Evolutionary conservation across 2,329 filamentous ascomycete species (phyloP), one percentile per base, ranked within the genome.

Genomic region (Botrytis cinerea): DNA sequence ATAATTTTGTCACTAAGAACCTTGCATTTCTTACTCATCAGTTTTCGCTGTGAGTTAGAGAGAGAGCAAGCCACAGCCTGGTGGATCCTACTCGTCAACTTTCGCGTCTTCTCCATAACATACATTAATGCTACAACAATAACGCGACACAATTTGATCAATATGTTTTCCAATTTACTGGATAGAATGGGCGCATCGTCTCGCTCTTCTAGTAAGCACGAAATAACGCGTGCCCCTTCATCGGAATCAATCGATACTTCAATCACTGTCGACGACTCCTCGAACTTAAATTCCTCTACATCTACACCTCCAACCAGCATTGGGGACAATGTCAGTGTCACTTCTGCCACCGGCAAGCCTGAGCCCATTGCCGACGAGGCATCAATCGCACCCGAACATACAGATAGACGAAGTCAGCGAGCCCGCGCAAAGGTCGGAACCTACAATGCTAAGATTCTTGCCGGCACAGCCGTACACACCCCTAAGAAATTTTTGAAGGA

Each of bases 361-460:
- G 80, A 80, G n/a, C 72, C 73, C 48, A 69, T 62, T 28, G 60
- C 46, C 18, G 20, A 72, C 48, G 67, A 75, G 25, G 62, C 70
- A 51, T 70, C 70, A 32, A 67, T 76, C 48, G 54, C 68, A 18
- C 43, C 57, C 35, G 73, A 59, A 46, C 68, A 73, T n/a, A 61
- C 73, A n/a, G 69, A 81, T 69, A 79, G 80, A 72, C 87, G 89
- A 73, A 85, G 87, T 75, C 86, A 86, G 77, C 88, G 90, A 78
- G 83, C 85, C 54, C 86, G 88, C 75, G 78, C 83, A n/a, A 86
- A 85, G 71, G 83, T 89, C 28, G 86, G 88, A 20, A 87, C 90
- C 25, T 93, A 93, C 83, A 93, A 93, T 78, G 83, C 92, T 25
- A 85, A 88, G 76, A 86, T 88, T 77, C 84, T 92, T 70, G 87